Evolutionary conservation across 1,284 basidiomycete species (phyloP), one percentile per base, ranked within the genome.

Genomic region (Ustilago lituana): DNA sequence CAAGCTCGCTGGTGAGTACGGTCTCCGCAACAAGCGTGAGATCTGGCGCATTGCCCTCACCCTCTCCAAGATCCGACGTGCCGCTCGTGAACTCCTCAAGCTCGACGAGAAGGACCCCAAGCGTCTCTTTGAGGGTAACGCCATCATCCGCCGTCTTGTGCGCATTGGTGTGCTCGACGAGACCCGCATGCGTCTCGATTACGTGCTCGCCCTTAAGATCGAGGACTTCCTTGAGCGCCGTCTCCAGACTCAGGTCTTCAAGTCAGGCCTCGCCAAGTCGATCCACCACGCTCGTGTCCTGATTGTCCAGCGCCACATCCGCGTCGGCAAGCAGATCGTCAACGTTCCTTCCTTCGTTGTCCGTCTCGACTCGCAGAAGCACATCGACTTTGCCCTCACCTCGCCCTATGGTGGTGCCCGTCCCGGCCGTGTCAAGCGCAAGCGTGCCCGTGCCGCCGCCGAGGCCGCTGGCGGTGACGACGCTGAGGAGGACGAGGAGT

Each of bases 151-250:
- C 81, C 93, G 95, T 86, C 90, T 98, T 76, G 94, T 99, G 56
- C 94, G 95, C 83, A 98, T 99, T 82, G 95, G 95, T 88, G 95
- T 98, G 87, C 91, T 99, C 84, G 96, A 98, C 85, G 95, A 99
- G 88, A 87, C 89, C 74, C 91, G 94, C 85, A 98, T 98, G 96
- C 76, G 81, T 57, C 79, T 81, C 55, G 76, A 98, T 91, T 98
- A 98, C 90, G 95, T 98, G 87, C 87, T 98, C 83, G 94, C 94
- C 60, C 87, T 98, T 83, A 98, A 98, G 88, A 91, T 98, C 79
- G 95, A 99, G 86, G 95, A 98, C 86, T 99, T 99, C 90, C 90
- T 99, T 89, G 96, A 99, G 88, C 89, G 96, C 80, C 87, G 96
- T 80, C 87, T 99, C 80, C 96, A 98, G 87, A 99, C 96, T 56